Percentiles rank a stretch among this genome's conserved stretches.
Conservation (phyloP, 805 yeast genomes). For the Kluyveromyces lactis region DNA sequence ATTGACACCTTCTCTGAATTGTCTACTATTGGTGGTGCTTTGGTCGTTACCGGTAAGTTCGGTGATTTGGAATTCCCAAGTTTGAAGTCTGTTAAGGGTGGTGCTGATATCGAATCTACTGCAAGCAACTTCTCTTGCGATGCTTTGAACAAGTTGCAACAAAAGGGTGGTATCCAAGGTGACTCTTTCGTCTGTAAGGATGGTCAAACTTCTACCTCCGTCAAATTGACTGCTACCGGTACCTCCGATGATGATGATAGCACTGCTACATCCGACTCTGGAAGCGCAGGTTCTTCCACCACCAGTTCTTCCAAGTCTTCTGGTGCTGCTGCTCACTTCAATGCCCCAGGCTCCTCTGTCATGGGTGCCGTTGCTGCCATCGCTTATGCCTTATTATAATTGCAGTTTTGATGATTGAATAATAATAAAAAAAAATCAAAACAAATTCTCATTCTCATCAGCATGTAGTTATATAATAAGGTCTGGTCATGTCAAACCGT, state of each 20-base stretch:
- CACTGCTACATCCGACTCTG: constrained; percentile 29
- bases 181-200: constrained; percentile 72
- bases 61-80: constrained; percentile 67
- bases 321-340: constrained; percentile 26
- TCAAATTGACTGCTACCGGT: constrained; percentile 28
- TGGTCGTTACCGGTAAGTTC: constrained; percentile 72
- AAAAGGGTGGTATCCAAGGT: constrained; percentile 83
- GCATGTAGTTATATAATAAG: too few species aligned
- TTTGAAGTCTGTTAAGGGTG: constrained; percentile 81
- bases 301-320: constrained; percentile 13
- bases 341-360: constrained; percentile 34
- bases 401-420: not conserved
- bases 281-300: constrained; percentile 19
- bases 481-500: too few species aligned
- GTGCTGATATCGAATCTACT: constrained; percentile 70
- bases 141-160: constrained; percentile 61
- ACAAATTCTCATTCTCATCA: too few species aligned
- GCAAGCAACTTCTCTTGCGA: constrained; percentile 73
- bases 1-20: constrained; percentile 71
- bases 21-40: constrained; percentile 79
- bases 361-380: constrained; percentile 43
- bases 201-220: constrained; percentile 44
- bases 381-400: constrained; percentile 44
- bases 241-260: constrained; percentile 21
- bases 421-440: too few species aligned